Conservation (phyloP, 208 protist species). For the Giardia muris region DNA sequence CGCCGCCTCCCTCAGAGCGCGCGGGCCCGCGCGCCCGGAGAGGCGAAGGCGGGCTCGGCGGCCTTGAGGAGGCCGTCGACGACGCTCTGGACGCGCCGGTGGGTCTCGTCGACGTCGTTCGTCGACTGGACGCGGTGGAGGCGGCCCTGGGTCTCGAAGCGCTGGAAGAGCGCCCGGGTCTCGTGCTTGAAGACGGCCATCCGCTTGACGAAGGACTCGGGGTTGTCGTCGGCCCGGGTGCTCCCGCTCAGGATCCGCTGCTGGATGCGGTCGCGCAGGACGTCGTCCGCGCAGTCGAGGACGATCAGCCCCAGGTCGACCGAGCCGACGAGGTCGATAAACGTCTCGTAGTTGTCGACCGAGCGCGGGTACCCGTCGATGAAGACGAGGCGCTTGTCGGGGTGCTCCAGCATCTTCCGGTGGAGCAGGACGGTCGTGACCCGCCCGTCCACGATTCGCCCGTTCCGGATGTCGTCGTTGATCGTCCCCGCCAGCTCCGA, state of each 20-base stretch:
- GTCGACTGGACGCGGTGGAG: neutral
- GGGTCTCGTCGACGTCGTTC: neutral
- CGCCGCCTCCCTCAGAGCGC: too few relatives aligned
- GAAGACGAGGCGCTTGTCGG: neutral
- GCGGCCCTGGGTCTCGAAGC: neutral
- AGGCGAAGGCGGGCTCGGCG: too few relatives aligned
- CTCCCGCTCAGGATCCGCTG: neutral
- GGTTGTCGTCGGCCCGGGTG: neutral
- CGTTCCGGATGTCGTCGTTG: neutral
- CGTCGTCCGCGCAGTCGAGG: neutral
- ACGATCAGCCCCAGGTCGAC: neutral
- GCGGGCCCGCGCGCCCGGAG: too few relatives aligned
- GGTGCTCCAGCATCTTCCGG: neutral
- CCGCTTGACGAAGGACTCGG: neutral
- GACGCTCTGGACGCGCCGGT: neutral
- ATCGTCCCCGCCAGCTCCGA: neutral
- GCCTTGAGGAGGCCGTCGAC: too few relatives aligned
- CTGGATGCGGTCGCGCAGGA: neutral
- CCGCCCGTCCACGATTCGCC: neutral
- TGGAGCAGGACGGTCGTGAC: neutral
- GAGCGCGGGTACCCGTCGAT: neutral
- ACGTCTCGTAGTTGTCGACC: neutral
- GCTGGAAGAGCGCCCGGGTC: neutral
- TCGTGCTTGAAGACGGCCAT: neutral
- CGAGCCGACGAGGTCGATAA: neutral